Evolutionary conservation across 257 asterid species (phyloP).

Genomic region (Solanum sejunctum): DNA sequence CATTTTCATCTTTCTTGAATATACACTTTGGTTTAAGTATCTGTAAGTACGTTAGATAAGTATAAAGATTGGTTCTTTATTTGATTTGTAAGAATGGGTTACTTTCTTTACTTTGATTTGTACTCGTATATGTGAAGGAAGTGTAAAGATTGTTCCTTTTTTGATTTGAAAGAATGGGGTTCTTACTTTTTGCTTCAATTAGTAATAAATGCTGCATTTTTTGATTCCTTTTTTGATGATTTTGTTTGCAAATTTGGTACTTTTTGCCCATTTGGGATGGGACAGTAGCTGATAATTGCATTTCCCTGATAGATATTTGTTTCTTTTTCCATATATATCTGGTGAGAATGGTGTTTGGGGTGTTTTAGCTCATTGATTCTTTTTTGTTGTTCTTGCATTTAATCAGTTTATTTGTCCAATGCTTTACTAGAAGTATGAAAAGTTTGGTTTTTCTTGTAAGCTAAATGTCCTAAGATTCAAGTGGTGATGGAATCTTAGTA

Average conservation of each 20-base stretch:
- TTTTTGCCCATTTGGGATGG: not conserved
- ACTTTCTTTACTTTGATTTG: not conserved
- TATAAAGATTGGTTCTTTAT: not conserved
- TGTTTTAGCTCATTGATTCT: not conserved
- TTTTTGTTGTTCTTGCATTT: not conserved
- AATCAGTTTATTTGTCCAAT: not conserved
- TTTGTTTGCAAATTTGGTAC: not conserved
- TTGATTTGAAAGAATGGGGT: conserved; percentile 2
- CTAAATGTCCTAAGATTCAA: not conserved
- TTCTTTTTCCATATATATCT: not conserved
- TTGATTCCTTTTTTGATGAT: not conserved
- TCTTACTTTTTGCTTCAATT: not conserved
- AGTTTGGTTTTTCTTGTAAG: not conserved
- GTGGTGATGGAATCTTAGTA: not conserved
- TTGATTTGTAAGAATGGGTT: not conserved
- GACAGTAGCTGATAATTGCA: not conserved
- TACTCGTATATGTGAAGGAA: not conserved
- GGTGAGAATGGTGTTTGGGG: not conserved
- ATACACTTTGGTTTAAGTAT: not conserved
- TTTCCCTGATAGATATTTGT: not conserved
- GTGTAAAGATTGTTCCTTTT: not conserved
- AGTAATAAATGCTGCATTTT: not conserved
- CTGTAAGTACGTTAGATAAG: not conserved
- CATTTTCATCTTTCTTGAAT: not conserved
- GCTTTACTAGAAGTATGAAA: not conserved